Base-by-base conservation (phyloP, 805 yeast species). In the Metschnikowia bowlesiae region DNA sequence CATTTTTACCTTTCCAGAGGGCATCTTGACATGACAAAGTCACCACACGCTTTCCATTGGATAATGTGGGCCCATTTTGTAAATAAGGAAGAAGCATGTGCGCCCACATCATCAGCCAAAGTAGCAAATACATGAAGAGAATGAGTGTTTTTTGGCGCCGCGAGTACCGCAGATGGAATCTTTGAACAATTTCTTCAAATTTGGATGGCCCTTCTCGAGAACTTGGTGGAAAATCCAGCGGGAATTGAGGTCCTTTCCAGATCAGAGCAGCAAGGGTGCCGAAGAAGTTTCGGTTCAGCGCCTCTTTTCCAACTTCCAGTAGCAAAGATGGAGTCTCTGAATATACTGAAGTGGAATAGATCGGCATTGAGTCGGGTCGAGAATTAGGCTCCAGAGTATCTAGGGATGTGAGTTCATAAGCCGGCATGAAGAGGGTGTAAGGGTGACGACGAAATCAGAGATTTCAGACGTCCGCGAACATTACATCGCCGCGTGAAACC, bases 1-100 rank as follows among this genome's bases (percentile, higher is more conserved):
- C 81, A 60, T 86, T 87, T 49, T 83, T 85, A 0, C 96, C 96
- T 44, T 63, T 69, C 96, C 96, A 89, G 51, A 85, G 71, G 36
- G 66, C 64, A 18, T 63, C 56, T 38, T 73, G 76, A 57, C 89
- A 83, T 0, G 83, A 71, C 26, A 84, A 58, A 4, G 82, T 61
- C 0, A 75, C 54, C 2, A 80, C 72, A 13, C 69, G 38, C 10
- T 31, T 26, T 6, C 52, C 57, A 30, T 46, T 29, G n/a, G 31
- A 44, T 4, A 40, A 49, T 6, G 56, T 53, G 0, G 85, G 80
- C 2, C 74, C 70, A 9, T 62, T 58, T 1, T 77, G 68, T 42
- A 80, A 65, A 51, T 78, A 79, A 0, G 85, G 82, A 8, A 66
- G 55, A 6, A 81, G 51, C 0, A 79, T 61, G 6, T 61, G 60